Percentiles rank a stretch among this genome's conserved stretches.
phyloP scores from a whole-genome alignment of 2,329 filamentous ascomycete species.

The Coniochaeta sp. region DNA sequence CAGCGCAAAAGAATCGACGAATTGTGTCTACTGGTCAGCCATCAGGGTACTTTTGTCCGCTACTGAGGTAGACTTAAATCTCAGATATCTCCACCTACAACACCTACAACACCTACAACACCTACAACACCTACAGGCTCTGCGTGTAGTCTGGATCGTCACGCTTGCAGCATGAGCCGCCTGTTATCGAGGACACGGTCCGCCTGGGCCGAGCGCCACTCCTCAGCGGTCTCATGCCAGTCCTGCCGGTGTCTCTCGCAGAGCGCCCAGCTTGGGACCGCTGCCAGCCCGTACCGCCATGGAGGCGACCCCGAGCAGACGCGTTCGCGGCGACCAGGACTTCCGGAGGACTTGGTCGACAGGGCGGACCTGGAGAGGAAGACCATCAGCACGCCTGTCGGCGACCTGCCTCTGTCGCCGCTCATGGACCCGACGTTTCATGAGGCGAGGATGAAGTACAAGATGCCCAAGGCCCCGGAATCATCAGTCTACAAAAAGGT shows the following conservation, averaged over 20 bases:
- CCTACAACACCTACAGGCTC: background rate
- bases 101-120: background rate
- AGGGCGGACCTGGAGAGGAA: conserved; percentile 20
- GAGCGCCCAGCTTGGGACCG: background rate
- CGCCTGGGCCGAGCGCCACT: background rate
- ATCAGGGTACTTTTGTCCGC: background rate
- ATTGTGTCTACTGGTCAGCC: background rate
- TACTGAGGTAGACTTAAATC: background rate
- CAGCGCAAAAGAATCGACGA: background rate
- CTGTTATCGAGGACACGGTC: background rate
- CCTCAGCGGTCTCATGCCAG: background rate
- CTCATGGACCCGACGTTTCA: conserved; percentile 45
- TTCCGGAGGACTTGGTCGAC: background rate
- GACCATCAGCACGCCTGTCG: conserved; percentile 35
- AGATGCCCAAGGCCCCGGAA: conserved; percentile 22
- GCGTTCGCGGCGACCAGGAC: background rate
- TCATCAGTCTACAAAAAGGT: conserved; percentile 19
- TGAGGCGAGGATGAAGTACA: conserved; percentile 33
- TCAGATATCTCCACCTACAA: background rate
- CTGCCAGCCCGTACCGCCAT: background rate
- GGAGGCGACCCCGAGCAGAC: background rate
- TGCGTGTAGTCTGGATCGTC: no score
- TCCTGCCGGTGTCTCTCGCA: background rate
- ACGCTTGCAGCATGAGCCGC: background rate
- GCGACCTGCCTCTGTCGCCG: conserved; percentile 45